A percentile compares a stretch with the other conserved stretches of the same genome.
Conservation (phyloP, 2,329 filamentous ascomycete species). For the Polychaeton citri region DNA sequence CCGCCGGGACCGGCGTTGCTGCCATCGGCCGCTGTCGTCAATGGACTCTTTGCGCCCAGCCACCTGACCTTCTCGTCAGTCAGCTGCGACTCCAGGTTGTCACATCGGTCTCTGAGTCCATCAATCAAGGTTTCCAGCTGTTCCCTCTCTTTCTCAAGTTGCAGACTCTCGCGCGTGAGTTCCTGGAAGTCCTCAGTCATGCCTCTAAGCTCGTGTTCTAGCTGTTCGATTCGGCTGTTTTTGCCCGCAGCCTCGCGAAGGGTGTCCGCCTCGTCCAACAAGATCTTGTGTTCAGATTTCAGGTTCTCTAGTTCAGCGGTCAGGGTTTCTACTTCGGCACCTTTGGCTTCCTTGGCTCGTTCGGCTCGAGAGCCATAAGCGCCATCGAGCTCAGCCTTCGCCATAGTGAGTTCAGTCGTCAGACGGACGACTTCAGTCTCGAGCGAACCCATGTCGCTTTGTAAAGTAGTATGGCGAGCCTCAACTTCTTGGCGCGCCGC, state of each 20-base stretch:
- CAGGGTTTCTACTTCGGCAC: constrained; percentile 39
- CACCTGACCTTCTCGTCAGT: constrained; percentile 54
- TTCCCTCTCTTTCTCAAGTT: constrained; percentile 59
- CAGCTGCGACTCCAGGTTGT: constrained; percentile 49
- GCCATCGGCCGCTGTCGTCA: constrained; percentile 22
- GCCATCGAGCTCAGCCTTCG: constrained; percentile 78
- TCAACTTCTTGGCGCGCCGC: constrained; percentile 12
- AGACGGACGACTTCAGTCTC: constrained; percentile 52
- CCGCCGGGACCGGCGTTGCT: constrained; percentile 13
- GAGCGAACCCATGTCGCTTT: constrained; percentile 26
- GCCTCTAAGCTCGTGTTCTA: constrained; percentile 53
- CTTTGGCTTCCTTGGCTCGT: constrained; percentile 52
- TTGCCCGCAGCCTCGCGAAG: constrained; percentile 11
- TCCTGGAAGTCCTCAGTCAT: constrained; percentile 58
- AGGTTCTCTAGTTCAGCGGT: constrained; percentile 27
- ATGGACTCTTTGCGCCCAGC: constrained; percentile 47
- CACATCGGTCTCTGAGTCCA: constrained; percentile 48
- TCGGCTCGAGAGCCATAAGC: constrained; percentile 72
- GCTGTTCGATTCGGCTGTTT: constrained; percentile 23
- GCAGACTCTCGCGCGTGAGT: constrained; percentile 55
- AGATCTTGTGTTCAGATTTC: constrained; percentile 30
- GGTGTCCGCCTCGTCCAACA: constrained; percentile 7
- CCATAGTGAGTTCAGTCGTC: constrained; percentile 75
- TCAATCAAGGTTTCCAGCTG: constrained; percentile 51
- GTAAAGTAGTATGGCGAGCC: constrained; percentile 14